Base-by-base conservation (phyloP, 192 early-diverging fungal genomes). In the Dissophora ornata region DNA sequence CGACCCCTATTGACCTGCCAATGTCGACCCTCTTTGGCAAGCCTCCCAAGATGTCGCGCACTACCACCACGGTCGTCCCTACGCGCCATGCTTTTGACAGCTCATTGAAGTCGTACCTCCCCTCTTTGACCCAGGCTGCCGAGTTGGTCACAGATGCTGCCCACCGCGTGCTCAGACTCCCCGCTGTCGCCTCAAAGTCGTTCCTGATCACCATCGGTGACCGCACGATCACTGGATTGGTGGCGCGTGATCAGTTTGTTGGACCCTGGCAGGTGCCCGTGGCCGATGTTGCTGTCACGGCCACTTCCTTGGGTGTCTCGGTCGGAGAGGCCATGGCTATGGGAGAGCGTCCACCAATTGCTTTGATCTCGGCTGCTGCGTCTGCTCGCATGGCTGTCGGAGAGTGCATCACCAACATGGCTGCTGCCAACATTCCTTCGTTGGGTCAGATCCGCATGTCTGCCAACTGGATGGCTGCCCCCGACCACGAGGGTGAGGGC, bases 261-360 rank as follows among this genome's bases (percentile, higher is more conserved):
- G 98, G 98, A 11, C 95, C 97, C 2, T 99, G 98, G 98, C 97
- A 99, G 81, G 89, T 95, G 46, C 98, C 98, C 44, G 97, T 99
- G 19, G 94, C 98, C 25, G 97, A 99, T 82, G 97, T 97, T 12
- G 90, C 95, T 1, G 94, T 99, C 12, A 94, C 90, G n/a, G 82
- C 84, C n/a, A 88, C 96, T 3, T 89, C 90, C 16, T 90, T 92
- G 75, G 88, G 87, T 44, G 69, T 83, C 59, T 89, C 90, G 53
- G 79, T 88, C 44, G 98, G 97, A 64, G 93, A 98, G 81, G 96
- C 97, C 13, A 98, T 99, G 96, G 93, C 97, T 12, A 92, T 97
- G 90, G 98, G 98, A 50, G 98, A 99, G 84, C 90, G 96, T 50
- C 91, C 95, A 4, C 88, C 95, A 33, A 64, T 96, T 49, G 95